A percentile compares a stretch with the other conserved stretches of the same genome.
These are phyloP conservation scores for Taxillus chinensis DNA, from an alignment of 164 flowering plant genomes.

Conservation along the genomic window DNA sequence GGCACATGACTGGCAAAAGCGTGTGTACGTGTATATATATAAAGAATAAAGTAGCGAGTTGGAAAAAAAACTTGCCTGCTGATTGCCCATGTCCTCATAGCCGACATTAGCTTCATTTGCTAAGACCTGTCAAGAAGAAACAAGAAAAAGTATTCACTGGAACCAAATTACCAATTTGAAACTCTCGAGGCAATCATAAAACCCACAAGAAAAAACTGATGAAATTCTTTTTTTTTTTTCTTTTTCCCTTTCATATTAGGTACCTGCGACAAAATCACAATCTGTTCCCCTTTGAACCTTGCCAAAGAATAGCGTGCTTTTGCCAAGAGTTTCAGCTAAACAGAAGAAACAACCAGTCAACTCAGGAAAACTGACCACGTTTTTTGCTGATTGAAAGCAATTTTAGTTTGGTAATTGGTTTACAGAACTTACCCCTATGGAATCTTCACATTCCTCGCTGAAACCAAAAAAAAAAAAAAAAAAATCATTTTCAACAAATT, in stretches of 20 bases:
- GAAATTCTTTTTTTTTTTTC: too few relatives aligned
- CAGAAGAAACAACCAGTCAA: constrained; percentile 7
- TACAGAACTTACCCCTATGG: constrained; percentile 66
- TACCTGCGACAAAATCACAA: constrained; percentile 90
- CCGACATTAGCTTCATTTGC: constrained; percentile 93
- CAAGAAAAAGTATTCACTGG: not conserved
- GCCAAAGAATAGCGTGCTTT: constrained; percentile 89
- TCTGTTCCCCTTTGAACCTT: constrained; percentile 84
- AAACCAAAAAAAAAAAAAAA: constrained; percentile 7
- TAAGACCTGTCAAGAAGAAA: constrained; percentile 43
- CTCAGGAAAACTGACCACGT: not conserved
- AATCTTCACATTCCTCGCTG: constrained; percentile 89
- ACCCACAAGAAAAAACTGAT: too few relatives aligned
- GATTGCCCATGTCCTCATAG: constrained; percentile 88
- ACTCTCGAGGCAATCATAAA: too few relatives aligned
- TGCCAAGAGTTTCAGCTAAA: constrained; percentile 68
- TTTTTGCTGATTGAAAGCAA: not conserved
- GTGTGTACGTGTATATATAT: too few relatives aligned
- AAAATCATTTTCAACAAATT: not conserved
- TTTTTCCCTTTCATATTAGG: too few relatives aligned
- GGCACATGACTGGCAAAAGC: not conserved
- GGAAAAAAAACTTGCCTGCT: constrained; percentile 50
- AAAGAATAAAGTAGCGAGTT: not conserved
- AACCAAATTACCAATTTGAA: too few relatives aligned
- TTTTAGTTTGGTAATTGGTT: not conserved